These are phyloP conservation scores for Claviceps sp. DNA, from an alignment of 2,329 filamentous ascomycete species.

Conservation along the genomic window DNA sequence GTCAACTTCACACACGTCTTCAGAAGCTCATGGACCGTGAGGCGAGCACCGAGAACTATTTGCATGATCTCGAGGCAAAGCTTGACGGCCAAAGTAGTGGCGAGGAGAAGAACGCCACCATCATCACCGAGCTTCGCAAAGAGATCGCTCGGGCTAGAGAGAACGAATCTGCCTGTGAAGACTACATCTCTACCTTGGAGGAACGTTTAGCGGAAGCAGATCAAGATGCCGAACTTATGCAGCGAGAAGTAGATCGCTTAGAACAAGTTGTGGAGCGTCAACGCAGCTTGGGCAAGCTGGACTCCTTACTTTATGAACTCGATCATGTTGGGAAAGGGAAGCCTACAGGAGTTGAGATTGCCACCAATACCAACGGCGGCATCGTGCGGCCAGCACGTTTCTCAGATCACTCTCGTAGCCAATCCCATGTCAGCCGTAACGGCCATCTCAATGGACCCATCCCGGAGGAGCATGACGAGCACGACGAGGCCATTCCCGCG, in stretches of 20 bases:
- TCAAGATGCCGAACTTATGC: conserved; percentile 92
- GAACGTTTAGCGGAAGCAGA: conserved; percentile 91
- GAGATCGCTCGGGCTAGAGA: conserved; percentile 80
- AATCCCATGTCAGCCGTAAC: conserved; percentile 39
- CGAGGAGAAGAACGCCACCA: conserved; percentile 80
- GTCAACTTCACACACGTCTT: conserved; percentile 77
- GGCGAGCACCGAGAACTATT: conserved; percentile 78
- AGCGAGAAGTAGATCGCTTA: conserved; percentile 84
- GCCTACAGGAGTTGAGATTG: conserved; percentile 17
- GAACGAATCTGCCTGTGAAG: conserved; percentile 80
- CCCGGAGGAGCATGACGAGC: conserved; percentile 38
- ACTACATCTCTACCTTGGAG: conserved; percentile 94
- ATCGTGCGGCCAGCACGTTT: conserved; percentile 29
- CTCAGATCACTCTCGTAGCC: conserved; percentile 39
- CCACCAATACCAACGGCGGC: conserved; percentile 23
- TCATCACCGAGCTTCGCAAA: conserved; percentile 78
- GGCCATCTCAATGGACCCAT: conserved; percentile 42
- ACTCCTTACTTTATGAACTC: conserved; percentile 81
- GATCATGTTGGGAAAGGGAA: conserved; percentile 58
- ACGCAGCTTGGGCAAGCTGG: conserved; percentile 84
- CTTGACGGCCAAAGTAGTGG: conserved; percentile 82
- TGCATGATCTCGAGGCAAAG: conserved; percentile 81
- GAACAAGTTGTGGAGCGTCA: conserved; percentile 94
- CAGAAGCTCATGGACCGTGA: conserved; percentile 90
- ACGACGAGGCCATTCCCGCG: conserved; percentile 35